A percentile compares a stretch with the other conserved stretches of the same genome.
Evolutionary conservation across 2,329 filamentous ascomycete species (phyloP).

Genomic region (Ophiocordyceps robertsii): DNA sequence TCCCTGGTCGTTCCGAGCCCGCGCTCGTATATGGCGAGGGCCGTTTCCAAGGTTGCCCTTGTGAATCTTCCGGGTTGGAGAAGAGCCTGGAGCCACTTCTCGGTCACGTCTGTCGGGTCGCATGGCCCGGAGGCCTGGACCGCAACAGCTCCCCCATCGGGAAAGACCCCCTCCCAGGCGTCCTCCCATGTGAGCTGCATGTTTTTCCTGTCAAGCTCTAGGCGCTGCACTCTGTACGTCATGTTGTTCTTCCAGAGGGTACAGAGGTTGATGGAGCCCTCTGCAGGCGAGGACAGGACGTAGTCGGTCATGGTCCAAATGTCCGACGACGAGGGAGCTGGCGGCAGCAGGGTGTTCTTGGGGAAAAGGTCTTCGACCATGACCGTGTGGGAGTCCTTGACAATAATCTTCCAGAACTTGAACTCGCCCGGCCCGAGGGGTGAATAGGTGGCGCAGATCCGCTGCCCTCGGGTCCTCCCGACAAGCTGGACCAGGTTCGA

Average conservation of each 20-base stretch:
- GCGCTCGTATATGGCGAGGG: constrained; percentile 68
- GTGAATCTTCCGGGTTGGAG: constrained; percentile 76
- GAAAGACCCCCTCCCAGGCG: constrained; percentile 57
- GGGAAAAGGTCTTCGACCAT: constrained; percentile 62
- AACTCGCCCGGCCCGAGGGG: constrained; percentile 80
- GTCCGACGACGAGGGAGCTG: constrained; percentile 55
- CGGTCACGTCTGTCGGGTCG: constrained; percentile 56
- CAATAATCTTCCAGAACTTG: constrained; percentile 76
- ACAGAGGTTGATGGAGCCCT: constrained; percentile 53
- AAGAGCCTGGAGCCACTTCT: constrained; percentile 78
- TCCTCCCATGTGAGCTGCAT: constrained; percentile 48
- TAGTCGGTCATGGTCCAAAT: constrained; percentile 76
- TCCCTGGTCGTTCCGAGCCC: constrained; percentile 28
- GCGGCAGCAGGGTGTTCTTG: constrained; percentile 44
- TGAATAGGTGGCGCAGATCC: constrained; percentile 67
- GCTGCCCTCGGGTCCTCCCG: constrained; percentile 37
- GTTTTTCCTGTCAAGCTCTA: constrained; percentile 59
- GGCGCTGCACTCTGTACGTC: constrained; percentile 57
- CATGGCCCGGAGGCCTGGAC: constrained; percentile 46
- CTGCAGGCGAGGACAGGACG: constrained; percentile 41
- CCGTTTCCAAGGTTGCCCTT: constrained; percentile 66
- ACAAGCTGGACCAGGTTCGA: constrained; percentile 64
- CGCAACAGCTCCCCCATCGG: constrained; percentile 41
- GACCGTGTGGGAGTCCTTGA: constrained; percentile 49
- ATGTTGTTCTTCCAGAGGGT: constrained; percentile 77